Evolutionary conservation across 2,329 filamentous ascomycete species (phyloP).

Genomic region (Spiromastix sp.): DNA sequence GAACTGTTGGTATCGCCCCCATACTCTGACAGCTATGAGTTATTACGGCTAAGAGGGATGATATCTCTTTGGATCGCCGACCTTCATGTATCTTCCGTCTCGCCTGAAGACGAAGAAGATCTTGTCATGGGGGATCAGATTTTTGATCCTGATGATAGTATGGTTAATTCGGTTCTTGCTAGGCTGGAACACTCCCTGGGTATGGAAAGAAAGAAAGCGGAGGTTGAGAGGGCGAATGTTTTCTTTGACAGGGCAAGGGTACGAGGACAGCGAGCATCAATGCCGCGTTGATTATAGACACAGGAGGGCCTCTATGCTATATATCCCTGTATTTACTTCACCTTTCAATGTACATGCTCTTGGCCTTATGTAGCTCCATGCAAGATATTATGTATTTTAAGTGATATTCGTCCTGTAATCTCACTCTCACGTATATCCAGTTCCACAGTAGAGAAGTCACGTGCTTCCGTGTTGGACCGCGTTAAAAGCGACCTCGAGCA

Average conservation of each 20-base stretch:
- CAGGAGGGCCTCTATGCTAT: too few species aligned
- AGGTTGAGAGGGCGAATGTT: conserved; percentile 5
- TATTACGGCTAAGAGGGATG: conserved; percentile 64
- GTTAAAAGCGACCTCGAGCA: too few species aligned
- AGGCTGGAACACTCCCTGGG: conserved; percentile 1
- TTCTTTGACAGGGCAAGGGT: conserved; percentile 6
- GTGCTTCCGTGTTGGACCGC: too few species aligned
- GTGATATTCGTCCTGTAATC: too few species aligned
- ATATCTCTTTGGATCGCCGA: conserved; percentile 66
- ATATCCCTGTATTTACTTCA: too few species aligned
- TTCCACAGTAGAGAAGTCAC: too few species aligned
- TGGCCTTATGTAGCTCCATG: too few species aligned
- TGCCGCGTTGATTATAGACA: too few species aligned
- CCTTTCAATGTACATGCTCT: too few species aligned
- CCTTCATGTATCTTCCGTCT: conserved; percentile 36
- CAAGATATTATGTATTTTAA: too few species aligned
- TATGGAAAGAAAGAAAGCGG: conserved; percentile 4
- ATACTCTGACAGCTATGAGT: conserved; percentile 55
- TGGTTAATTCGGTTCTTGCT: neutral
- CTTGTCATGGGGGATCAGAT: conserved; percentile 7
- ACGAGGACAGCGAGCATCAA: too few species aligned
- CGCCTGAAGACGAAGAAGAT: conserved; percentile 13
- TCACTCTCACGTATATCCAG: too few species aligned
- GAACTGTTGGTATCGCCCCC: conserved; percentile 58
- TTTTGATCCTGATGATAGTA: conserved; percentile 1